A percentile compares a stretch with the other conserved stretches of the same genome.
Conservation (phyloP, 2,329 filamentous ascomycete species). For the Botryotinia convoluta region DNA sequence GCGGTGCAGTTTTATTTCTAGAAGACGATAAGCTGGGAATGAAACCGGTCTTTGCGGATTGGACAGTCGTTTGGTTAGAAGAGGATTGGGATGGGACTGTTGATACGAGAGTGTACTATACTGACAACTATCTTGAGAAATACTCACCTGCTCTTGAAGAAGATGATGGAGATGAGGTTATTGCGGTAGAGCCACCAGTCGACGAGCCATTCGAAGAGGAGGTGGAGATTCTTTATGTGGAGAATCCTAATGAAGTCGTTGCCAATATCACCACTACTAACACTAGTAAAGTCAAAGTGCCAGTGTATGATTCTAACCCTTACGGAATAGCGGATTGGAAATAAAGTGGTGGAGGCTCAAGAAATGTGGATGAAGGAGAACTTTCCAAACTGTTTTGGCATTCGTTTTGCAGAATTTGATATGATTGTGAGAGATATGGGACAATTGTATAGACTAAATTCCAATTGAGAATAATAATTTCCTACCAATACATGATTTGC, state of each 20-base stretch:
- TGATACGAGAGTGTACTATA: background rate
- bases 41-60: constrained; percentile 2
- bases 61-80: constrained; percentile 3
- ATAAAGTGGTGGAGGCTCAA: background rate
- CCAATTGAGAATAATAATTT: background rate
- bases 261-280: background rate
- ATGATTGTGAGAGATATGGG: constrained; percentile 1
- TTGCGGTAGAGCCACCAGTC: background rate
- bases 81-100: constrained; percentile 7
- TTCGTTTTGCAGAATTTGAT: background rate
- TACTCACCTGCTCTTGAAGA: background rate
- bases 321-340: constrained; percentile 3
- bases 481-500: background rate
- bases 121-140: background rate
- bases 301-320: background rate
- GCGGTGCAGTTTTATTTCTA: background rate
- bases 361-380: background rate
- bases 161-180: accelerated
- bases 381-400: background rate
- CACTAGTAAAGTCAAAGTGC: background rate
- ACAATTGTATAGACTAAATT: background rate
- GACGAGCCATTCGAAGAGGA: background rate
- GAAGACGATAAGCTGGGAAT: background rate
- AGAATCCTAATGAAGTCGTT: background rate
- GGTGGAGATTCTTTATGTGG: background rate